These are phyloP conservation scores for Trichoderma simmonsii DNA, from an alignment of 2,329 filamentous ascomycete genomes.

Conservation along the genomic window DNA sequence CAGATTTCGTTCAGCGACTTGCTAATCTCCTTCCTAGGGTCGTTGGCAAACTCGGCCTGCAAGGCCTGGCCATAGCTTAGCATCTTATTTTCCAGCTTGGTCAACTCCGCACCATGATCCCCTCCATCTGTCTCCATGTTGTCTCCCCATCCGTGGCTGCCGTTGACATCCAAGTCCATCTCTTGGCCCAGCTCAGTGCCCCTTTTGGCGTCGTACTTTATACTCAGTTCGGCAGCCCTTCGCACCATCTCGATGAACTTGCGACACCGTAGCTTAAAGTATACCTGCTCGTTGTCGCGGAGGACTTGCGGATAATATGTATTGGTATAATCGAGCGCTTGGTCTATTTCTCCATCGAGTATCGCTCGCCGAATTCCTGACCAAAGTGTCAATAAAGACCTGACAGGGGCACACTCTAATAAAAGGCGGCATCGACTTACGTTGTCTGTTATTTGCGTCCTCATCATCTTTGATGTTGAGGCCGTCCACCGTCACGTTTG, in stretches of 20 bases:
- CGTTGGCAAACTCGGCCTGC: constrained; percentile 70
- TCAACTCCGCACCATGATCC: constrained; percentile 33
- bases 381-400: background rate
- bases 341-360: constrained; percentile 87
- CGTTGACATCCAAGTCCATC: constrained; percentile 56
- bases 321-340: constrained; percentile 77
- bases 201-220: constrained; percentile 43
- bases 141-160: constrained; percentile 41
- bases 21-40: constrained; percentile 66
- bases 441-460: constrained; percentile 81
- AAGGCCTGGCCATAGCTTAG: constrained; percentile 78
- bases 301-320: constrained; percentile 78
- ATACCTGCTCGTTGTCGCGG: constrained; percentile 74
- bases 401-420: background rate
- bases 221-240: constrained; percentile 63
- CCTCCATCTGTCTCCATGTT: constrained; percentile 55
- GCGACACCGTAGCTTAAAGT: constrained; percentile 82
- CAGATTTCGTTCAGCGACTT: constrained; percentile 81
- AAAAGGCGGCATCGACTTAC: constrained; percentile 47
- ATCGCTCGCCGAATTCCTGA: constrained; percentile 82
- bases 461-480: constrained; percentile 75
- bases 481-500: constrained; percentile 49
- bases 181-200: constrained; percentile 46
- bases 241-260: constrained; percentile 96
- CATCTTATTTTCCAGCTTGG: constrained; percentile 62